phyloP scores from a whole-genome alignment of 257 asterid genomes.

The Fraxinus quadrangulata region DNA sequence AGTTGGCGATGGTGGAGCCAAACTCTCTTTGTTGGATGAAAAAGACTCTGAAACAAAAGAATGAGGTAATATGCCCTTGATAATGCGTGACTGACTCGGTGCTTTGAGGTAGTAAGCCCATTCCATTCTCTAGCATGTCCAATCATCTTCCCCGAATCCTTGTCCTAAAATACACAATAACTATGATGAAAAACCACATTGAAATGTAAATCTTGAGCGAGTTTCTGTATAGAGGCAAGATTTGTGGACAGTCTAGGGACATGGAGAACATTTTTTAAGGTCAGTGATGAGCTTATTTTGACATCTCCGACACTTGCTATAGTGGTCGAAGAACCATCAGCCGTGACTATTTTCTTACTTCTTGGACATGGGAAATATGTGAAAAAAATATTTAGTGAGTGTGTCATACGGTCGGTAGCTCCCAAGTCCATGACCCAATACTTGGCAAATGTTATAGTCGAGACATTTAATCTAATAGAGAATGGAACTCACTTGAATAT shows the following conservation, averaged over 20 bases:
- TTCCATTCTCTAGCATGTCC: not conserved
- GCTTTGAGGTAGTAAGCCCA: not conserved
- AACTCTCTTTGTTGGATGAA: constrained; percentile 15
- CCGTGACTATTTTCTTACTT: not conserved
- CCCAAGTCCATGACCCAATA: not conserved
- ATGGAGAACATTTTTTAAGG: too few species aligned
- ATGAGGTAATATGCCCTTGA: not conserved
- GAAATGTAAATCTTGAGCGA: not conserved
- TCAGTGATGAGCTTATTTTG: not conserved
- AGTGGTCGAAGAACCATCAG: not conserved
- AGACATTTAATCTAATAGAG: not conserved
- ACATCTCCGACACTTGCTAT: not conserved
- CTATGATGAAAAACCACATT: not conserved
- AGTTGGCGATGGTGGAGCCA: constrained; percentile 18
- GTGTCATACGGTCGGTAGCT: not conserved
- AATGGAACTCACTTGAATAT: not conserved
- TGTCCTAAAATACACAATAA: not conserved
- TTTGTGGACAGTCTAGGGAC: not conserved
- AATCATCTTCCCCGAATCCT: not conserved
- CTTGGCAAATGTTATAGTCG: not conserved
- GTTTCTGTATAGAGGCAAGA: not conserved
- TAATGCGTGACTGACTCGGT: not conserved
- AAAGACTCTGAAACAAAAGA: not conserved
- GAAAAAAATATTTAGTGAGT: not conserved
- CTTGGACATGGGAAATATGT: constrained; percentile 1